Conservation (phyloP, 257 asterid species). For the Craterostigma plantagineum region DNA sequence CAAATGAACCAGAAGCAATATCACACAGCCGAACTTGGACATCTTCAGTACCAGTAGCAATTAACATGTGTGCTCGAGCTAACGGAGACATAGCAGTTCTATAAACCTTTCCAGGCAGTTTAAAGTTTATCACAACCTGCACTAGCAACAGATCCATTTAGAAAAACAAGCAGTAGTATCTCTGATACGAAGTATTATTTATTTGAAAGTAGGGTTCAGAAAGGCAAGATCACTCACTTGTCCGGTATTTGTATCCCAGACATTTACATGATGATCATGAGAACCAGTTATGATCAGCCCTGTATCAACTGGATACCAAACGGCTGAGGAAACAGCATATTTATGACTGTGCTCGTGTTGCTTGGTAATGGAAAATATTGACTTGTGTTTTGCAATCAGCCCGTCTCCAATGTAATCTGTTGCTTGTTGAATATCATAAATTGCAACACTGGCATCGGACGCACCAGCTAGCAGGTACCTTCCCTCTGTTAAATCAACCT, state of each 20-base stretch:
- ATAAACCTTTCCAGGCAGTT: conserved; percentile 98
- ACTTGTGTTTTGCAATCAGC: conserved; percentile 56
- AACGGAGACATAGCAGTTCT: conserved; percentile 76
- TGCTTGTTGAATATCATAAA: conserved; percentile 73
- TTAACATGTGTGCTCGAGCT: conserved; percentile 83
- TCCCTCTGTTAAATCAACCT: conserved; percentile 99
- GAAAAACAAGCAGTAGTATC: not conserved
- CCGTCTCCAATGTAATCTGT: conserved; percentile 42
- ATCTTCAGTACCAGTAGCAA: conserved; percentile 96
- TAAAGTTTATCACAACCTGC: conserved; percentile 71
- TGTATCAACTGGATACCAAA: conserved; percentile 94
- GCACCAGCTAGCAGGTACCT: conserved; percentile 81
- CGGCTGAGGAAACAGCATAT: conserved; percentile 67
- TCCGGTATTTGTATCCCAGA: conserved; percentile 91
- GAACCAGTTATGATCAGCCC: conserved; percentile 93
- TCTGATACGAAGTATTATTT: too few relatives aligned
- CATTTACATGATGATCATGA: conserved; percentile 76
- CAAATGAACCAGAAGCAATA: conserved; percentile 87
- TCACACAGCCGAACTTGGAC: conserved; percentile 99
- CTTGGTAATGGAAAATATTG: conserved; percentile 53
- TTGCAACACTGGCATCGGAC: conserved; percentile 80
- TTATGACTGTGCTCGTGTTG: conserved; percentile 80
- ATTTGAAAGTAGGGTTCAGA: conserved; percentile 1
- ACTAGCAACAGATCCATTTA: conserved; percentile 10
- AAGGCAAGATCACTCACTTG: conserved; percentile 28